Conservation (phyloP, 148 eudicot genomes). For the Rhododendron williamsianum region DNA sequence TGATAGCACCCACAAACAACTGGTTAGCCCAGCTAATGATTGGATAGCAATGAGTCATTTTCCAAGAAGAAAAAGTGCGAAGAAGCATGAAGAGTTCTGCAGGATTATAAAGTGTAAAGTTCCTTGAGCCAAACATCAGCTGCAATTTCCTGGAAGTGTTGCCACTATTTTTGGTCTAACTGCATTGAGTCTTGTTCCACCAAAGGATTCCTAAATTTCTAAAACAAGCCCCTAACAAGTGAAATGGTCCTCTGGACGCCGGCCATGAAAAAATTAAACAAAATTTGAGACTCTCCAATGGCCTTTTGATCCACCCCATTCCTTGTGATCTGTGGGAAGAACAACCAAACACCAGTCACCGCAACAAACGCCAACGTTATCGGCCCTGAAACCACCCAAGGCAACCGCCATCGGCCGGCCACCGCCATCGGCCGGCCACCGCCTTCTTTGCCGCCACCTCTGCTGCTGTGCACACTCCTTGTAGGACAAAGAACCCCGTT, state of each 20-base stretch:
- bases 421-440: slow-evolving; percentile 23
- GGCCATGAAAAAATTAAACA: slow-evolving; percentile 23
- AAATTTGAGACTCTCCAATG: slow-evolving; percentile 29
- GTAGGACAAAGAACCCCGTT: slow-evolving; percentile 51
- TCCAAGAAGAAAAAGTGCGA: not conserved
- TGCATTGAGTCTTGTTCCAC: not conserved
- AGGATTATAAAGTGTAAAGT: no score
- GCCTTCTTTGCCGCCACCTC: slow-evolving; percentile 45
- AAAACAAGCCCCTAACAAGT: not conserved
- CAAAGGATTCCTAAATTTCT: not conserved
- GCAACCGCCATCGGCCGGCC: slow-evolving; percentile 20
- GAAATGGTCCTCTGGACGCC: not conserved
- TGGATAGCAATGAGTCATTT: not conserved
- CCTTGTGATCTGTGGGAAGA: slow-evolving; percentile 46
- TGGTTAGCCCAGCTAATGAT: not conserved
- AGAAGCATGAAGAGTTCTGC: not conserved
- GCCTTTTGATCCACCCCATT: slow-evolving; percentile 34
- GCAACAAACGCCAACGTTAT: slow-evolving; percentile 46
- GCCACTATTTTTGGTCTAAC: not conserved
- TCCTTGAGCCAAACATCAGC: not conserved
- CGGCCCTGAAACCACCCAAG: slow-evolving; percentile 28
- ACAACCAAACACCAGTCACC: slow-evolving; percentile 48
- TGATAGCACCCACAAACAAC: not conserved
- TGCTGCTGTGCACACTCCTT: slow-evolving; percentile 35
- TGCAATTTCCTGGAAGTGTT: not conserved